Evolutionary conservation across 768 basidiomycete genomes (phyloP), one percentile per base, ranked within the genome.

Genomic region (Russula ochroleuca): DNA sequence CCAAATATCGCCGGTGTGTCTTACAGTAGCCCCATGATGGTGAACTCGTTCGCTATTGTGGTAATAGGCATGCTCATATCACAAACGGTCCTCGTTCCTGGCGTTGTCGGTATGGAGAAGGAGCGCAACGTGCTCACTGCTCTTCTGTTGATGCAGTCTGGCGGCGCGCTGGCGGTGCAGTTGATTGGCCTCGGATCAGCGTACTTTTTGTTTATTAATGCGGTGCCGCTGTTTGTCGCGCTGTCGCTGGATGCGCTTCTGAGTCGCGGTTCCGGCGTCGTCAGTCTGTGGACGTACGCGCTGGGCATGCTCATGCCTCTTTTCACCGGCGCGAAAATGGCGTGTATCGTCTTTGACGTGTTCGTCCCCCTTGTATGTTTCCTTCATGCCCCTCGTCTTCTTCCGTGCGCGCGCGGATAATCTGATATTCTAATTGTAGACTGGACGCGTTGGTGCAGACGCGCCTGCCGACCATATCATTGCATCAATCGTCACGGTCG

Each of bases 381-480:
- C 17, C 9, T 2, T 45, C n/a, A 45, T 45, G n/a, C 17, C 19
- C 19, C 38, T 38, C 8, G 10, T 19, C 5, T 1, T 45, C 21
- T 13, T 47, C 11, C 19, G 19, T 43, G n/a, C n/a, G 41, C 41
- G 41, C 3, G 41, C 41, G 14, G 43, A 45, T n/a, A 10, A 47
- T 47, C 45, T 47, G 45, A 47, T 47, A 47, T 13, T 47, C 11
- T 21, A 21, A 21, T 21, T 3, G 10, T 47, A 91, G 88, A 92
- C 90, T 0, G 94, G 94, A 23, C 84, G 93, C 9, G 83, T 89
- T 54, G 92, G 92, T 38, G 81, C 79, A 40, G 87, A 90, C 43
- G 92, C 88, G 0, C 95, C 96, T 0, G 86, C 87, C 1, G 96
- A 98, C 66, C 84, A 89, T 71, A 87, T 98, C 70, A 88, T 98